Conservation (phyloP, 495 filamentous ascomycete species). For the Aspergillus haitiensis region DNA sequence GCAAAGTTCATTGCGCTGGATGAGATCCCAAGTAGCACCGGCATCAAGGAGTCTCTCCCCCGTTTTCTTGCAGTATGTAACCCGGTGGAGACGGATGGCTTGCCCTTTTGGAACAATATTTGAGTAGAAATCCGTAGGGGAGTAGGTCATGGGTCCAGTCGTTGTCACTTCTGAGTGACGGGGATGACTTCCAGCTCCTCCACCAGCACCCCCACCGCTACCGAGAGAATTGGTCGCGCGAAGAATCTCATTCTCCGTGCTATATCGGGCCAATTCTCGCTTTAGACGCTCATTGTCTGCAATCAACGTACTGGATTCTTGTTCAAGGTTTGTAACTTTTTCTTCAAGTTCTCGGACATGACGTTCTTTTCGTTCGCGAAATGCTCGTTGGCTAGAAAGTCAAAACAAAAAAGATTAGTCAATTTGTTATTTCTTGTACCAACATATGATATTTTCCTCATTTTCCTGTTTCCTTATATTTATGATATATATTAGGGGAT, state of each 20-base stretch:
- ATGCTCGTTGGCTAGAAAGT: slow-evolving; percentile 78
- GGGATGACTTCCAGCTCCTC: too few relatives aligned
- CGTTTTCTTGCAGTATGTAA: slow-evolving; percentile 60
- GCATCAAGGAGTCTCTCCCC: slow-evolving; percentile 79
- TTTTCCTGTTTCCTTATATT: neutral
- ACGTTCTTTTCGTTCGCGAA: slow-evolving; percentile 93
- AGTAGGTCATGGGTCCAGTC: slow-evolving; percentile 72
- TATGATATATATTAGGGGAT: neutral
- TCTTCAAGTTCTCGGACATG: slow-evolving; percentile 90
- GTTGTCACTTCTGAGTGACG: slow-evolving; percentile 29
- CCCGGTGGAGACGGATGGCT: slow-evolving; percentile 61
- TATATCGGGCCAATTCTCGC: slow-evolving; percentile 73
- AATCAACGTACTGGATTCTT: slow-evolving; percentile 51
- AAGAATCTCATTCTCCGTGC: slow-evolving; percentile 91
- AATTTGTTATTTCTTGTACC: neutral
- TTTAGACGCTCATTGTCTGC: slow-evolving; percentile 83
- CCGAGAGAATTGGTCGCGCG: slow-evolving; percentile 59
- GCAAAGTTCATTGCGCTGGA: slow-evolving; percentile 79
- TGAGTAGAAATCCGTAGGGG: slow-evolving; percentile 65
- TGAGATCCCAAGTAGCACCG: slow-evolving; percentile 86
- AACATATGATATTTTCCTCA: neutral
- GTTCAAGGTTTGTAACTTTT: slow-evolving; percentile 74
- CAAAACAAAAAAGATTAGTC: neutral
- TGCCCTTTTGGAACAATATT: slow-evolving; percentile 40
- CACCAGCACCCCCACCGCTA: neutral